Evolutionary conservation across 192 early-diverging fungal genomes (phyloP).

Genomic region (Linnemannia elongata): DNA sequence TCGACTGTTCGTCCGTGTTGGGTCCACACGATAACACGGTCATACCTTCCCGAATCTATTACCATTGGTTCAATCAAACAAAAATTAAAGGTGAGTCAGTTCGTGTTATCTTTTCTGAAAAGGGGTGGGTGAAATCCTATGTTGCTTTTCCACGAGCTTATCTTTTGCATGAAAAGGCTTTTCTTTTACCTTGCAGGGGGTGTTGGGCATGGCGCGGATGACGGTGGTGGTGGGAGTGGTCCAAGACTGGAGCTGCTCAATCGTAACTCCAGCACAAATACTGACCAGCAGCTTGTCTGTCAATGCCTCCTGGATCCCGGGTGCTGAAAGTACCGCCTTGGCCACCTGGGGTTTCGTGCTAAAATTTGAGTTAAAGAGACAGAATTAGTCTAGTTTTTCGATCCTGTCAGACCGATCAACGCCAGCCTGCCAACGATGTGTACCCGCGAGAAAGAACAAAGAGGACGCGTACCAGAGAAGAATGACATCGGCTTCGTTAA

Average conservation of each 20-base stretch:
- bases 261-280: conserved; percentile 66
- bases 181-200: conserved; percentile 61
- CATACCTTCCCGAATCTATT: conserved; percentile 68
- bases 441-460: neutral
- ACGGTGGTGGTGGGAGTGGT: conserved; percentile 58
- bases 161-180: neutral
- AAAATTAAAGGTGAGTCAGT: neutral
- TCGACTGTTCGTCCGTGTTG: conserved; percentile 48
- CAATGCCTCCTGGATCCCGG: conserved; percentile 59
- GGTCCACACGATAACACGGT: conserved; percentile 61
- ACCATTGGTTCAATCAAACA: neutral
- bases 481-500: conserved; percentile 54
- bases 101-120: neutral
- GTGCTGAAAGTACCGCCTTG: conserved; percentile 58
- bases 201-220: conserved; percentile 71
- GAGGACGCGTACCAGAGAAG: conserved; percentile 58
- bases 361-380: neutral
- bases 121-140: neutral
- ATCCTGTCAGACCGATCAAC: neutral
- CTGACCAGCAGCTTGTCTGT: conserved; percentile 62
- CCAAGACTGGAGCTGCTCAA: conserved; percentile 63
- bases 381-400: neutral
- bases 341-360: conserved; percentile 68
- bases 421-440: neutral
- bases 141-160: neutral